phyloP scores from a whole-genome alignment of 148 eudicot species.

The Cornus kousa region DNA sequence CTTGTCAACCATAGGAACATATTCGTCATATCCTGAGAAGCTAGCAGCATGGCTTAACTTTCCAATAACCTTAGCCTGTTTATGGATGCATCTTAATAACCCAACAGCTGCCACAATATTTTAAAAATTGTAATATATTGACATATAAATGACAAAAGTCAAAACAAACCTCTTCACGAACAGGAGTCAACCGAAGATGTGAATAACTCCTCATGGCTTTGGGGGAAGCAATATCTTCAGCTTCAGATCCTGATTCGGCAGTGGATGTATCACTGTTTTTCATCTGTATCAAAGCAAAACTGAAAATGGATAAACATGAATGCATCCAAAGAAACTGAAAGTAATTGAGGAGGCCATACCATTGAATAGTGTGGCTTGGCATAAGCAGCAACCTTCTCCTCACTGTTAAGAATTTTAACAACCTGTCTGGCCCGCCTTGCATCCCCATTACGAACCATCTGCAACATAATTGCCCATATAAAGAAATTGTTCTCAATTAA shows the following conservation, averaged over 20 bases:
- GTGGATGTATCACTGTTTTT: slow-evolving; percentile 93
- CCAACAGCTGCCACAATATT: background rate
- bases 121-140: background rate
- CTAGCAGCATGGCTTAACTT: slow-evolving; percentile 47
- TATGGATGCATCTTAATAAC: slow-evolving; percentile 10
- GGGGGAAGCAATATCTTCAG: slow-evolving; percentile 94
- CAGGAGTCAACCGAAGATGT: slow-evolving; percentile 67
- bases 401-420: slow-evolving; percentile 81
- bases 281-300: slow-evolving; percentile 40
- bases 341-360: slow-evolving; percentile 32
- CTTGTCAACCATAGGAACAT: slow-evolving; percentile 97
- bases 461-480: slow-evolving; percentile 20
- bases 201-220: slow-evolving; percentile 65
- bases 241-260: slow-evolving; percentile 98
- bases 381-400: slow-evolving; percentile 90
- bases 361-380: slow-evolving; percentile 75
- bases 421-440: slow-evolving; percentile 84
- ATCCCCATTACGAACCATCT: slow-evolving; percentile 87
- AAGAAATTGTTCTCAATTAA: slow-evolving; percentile 4
- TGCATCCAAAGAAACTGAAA: background rate
- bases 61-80: slow-evolving; percentile 72
- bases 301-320: background rate
- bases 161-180: slow-evolving; percentile 70
- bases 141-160: slow-evolving; percentile 7
- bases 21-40: slow-evolving; percentile 82